A percentile compares a stretch with the other conserved stretches of the same genome.
phyloP scores from a whole-genome alignment of 202 grass and related monocot species.

The Digitaria exilis region DNA sequence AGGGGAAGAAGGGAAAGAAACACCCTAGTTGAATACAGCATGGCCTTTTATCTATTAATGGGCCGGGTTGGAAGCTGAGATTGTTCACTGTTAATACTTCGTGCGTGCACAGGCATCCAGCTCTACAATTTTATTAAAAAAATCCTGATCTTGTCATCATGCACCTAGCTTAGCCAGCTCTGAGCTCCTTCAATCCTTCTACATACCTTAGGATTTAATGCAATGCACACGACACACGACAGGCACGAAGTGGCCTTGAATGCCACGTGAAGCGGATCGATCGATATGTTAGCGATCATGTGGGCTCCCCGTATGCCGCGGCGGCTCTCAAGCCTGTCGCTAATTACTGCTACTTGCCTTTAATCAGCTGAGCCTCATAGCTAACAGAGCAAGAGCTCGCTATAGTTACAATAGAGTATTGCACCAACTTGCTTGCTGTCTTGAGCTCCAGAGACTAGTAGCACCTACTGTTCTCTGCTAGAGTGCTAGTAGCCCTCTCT shows the following conservation, averaged over 20 bases:
- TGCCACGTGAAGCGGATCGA: conserved; percentile 56
- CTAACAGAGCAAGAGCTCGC: background rate
- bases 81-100: conserved; percentile 6
- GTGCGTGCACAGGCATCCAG: background rate
- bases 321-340: conserved; percentile 7
- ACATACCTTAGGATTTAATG: conserved; percentile 16
- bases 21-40: background rate
- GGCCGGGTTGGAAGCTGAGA: too few species aligned
- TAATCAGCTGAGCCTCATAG: conserved; percentile 21
- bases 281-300: conserved; percentile 31
- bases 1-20: background rate
- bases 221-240: conserved; percentile 3
- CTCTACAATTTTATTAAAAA: background rate
- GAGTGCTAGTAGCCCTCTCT: background rate
- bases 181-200: background rate
- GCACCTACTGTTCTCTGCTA: background rate
- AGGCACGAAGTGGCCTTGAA: conserved; percentile 57
- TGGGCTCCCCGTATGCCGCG: background rate
- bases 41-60: too few species aligned
- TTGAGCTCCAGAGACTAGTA: conserved; percentile 6
- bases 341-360: conserved; percentile 11
- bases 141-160: background rate
- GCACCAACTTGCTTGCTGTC: conserved; percentile 32
- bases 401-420: background rate
- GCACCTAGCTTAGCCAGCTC: background rate